Percentiles rank a stretch among this genome's conserved stretches.
phyloP scores from a whole-genome alignment of 2,329 filamentous ascomycete genomes.

The Fusarium protoensiforme region DNA sequence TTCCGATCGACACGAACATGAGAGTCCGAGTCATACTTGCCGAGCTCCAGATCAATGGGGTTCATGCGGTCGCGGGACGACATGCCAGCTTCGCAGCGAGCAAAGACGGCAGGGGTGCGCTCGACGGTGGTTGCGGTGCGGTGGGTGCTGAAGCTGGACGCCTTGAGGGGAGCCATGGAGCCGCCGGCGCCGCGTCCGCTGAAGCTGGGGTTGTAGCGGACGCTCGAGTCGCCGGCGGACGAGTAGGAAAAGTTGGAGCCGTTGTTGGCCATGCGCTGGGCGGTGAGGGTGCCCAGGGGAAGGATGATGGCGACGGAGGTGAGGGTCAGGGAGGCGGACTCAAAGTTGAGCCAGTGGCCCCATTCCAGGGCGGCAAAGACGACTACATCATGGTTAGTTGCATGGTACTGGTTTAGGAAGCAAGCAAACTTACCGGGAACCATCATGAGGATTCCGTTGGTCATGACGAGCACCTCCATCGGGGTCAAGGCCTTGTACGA shows the following conservation, averaged over 20 bases:
- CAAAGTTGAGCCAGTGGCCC: constrained; percentile 55
- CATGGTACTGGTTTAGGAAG: not conserved
- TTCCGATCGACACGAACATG: constrained; percentile 46
- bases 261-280: constrained; percentile 55
- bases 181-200: constrained; percentile 13
- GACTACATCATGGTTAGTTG: constrained; percentile 47
- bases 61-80: constrained; percentile 35
- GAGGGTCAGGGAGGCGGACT: constrained; percentile 60
- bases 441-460: constrained; percentile 67
- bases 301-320: constrained; percentile 64
- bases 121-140: constrained; percentile 20
- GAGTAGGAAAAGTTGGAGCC: constrained; percentile 35
- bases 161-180: constrained; percentile 38
- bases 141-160: constrained; percentile 31
- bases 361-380: constrained; percentile 63
- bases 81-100: constrained; percentile 40
- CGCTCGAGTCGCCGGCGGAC: constrained; percentile 26
- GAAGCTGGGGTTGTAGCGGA: constrained; percentile 20
- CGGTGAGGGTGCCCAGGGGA: constrained; percentile 63
- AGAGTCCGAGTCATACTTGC: constrained; percentile 37
- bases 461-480: constrained; percentile 66
- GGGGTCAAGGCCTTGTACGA: constrained; percentile 55
- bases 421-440: constrained; percentile 58
- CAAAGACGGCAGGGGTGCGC: constrained; percentile 33
- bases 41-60: constrained; percentile 48